A percentile compares a stretch with the other conserved stretches of the same genome.
Evolutionary conservation across 1,284 basidiomycete species (phyloP).

Genomic region (Fomitopsis palustris): DNA sequence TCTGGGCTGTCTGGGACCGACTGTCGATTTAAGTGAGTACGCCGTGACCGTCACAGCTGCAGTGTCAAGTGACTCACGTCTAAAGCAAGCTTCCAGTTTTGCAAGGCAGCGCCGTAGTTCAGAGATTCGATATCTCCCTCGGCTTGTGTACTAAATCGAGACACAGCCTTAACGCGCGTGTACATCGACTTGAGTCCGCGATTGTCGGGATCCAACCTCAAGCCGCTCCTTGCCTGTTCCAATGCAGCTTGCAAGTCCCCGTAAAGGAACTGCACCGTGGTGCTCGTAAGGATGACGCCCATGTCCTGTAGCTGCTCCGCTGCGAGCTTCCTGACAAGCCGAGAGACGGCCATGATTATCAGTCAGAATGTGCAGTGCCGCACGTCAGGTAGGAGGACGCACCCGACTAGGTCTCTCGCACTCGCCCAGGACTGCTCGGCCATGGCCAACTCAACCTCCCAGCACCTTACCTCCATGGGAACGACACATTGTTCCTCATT

Average conservation of each 20-base stretch:
- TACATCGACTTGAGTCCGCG: slow-evolving; percentile 1
- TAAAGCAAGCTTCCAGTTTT: slow-evolving; percentile 7
- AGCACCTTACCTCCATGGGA: slow-evolving; percentile 13
- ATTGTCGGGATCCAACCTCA: slow-evolving; percentile 17
- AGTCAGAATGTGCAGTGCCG: neutral
- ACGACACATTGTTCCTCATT: slow-evolving; percentile 10
- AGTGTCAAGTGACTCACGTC: too few relatives aligned
- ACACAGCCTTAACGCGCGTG: slow-evolving; percentile 5
- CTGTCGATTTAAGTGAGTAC: neutral
- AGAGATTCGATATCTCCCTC: neutral
- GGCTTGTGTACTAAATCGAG: slow-evolving; percentile 7
- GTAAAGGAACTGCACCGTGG: slow-evolving; percentile 9
- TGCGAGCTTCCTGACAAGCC: slow-evolving; percentile 1
- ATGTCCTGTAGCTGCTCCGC: neutral
- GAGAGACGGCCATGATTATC: neutral
- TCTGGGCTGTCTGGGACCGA: slow-evolving; percentile 3
- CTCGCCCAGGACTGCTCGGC: slow-evolving; percentile 12
- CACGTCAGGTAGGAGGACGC: neutral
- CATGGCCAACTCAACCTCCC: slow-evolving; percentile 14
- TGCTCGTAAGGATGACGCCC: slow-evolving; percentile 9
- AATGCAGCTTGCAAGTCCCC: slow-evolving; percentile 8
- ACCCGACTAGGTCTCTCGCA: slow-evolving; percentile 11
- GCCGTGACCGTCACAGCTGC: too few relatives aligned
- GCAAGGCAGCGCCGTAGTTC: slow-evolving; percentile 5
- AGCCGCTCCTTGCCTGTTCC: neutral